phyloP scores from a whole-genome alignment of 2,329 filamentous ascomycete species.

The Sclerotinia glacialis region DNA sequence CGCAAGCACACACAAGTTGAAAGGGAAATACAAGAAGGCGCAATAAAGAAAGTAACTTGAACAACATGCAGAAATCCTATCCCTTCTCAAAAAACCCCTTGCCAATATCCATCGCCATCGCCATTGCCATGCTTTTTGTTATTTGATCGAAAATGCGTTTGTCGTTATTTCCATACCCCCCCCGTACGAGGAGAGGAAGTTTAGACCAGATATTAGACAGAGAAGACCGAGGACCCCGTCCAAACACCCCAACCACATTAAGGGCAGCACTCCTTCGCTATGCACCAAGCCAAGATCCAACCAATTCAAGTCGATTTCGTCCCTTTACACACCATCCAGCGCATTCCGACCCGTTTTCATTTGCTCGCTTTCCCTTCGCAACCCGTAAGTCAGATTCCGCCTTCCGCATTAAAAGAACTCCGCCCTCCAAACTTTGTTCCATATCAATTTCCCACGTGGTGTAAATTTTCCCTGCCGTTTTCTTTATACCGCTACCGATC shows the following conservation, averaged over 20 bases:
- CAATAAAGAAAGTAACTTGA: conserved; percentile 8
- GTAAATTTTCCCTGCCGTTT: conserved; percentile 32
- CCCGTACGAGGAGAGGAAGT: conserved; percentile 14
- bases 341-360: conserved; percentile 24
- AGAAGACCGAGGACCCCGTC: conserved; percentile 26
- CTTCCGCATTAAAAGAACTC: conserved; percentile 42
- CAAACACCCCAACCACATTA: conserved; percentile 26
- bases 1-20: conserved; percentile 11
- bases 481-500: conserved; percentile 36
- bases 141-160: conserved; percentile 18
- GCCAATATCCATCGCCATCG: conserved; percentile 22
- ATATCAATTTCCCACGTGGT: conserved; percentile 34
- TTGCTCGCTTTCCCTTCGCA: conserved; percentile 26
- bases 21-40: conserved; percentile 17
- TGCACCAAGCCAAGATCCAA: conserved; percentile 32
- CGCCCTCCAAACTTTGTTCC: conserved; percentile 33
- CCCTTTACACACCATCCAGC: conserved; percentile 26
- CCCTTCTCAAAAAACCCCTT: conserved; percentile 16
- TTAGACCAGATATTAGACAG: conserved; percentile 19
- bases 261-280: conserved; percentile 34
- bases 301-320: conserved; percentile 19
- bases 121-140: conserved; percentile 25
- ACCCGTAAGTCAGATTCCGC: conserved; percentile 31
- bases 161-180: conserved; percentile 18
- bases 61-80: conserved; percentile 21